Evolutionary conservation across 177 flowering plant genomes (phyloP).

Genomic region (Vitis hybrid): DNA sequence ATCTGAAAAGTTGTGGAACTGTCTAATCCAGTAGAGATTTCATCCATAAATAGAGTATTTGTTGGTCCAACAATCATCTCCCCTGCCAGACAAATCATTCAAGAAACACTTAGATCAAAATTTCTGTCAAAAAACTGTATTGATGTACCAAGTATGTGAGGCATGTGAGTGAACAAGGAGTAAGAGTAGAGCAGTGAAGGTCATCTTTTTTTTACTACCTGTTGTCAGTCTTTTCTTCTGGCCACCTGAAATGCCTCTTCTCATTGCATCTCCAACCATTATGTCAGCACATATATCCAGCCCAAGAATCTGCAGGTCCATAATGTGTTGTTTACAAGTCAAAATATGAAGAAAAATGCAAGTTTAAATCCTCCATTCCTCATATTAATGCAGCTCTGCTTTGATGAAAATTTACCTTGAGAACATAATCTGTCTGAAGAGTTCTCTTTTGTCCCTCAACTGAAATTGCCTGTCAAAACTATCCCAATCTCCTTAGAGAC

Average conservation of each 20-base stretch:
- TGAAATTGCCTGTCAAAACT: slow-evolving; percentile 48
- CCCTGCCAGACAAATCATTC: slow-evolving; percentile 30
- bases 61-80: slow-evolving; percentile 78
- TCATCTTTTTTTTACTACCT: slow-evolving; percentile 31
- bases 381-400: neutral
- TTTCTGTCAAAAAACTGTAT: too few relatives aligned
- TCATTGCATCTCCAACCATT: slow-evolving; percentile 66
- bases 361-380: neutral
- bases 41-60: slow-evolving; percentile 74
- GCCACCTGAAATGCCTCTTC: slow-evolving; percentile 88
- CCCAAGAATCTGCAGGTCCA: slow-evolving; percentile 58
- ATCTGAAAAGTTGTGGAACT: slow-evolving; percentile 81
- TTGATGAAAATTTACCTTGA: slow-evolving; percentile 38
- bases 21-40: slow-evolving; percentile 76
- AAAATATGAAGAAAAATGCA: neutral
- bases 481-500: neutral
- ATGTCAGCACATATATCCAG: slow-evolving; percentile 70
- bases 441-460: slow-evolving; percentile 34
- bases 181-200: neutral
- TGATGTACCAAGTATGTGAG: too few relatives aligned
- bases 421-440: slow-evolving; percentile 56
- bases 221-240: slow-evolving; percentile 81
- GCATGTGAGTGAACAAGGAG: too few relatives aligned
- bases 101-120: neutral
- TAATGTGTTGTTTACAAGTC: neutral